Evolutionary conservation across 2,329 filamentous ascomycete species (phyloP).

Genomic region (Neocucurbitaria cava): DNA sequence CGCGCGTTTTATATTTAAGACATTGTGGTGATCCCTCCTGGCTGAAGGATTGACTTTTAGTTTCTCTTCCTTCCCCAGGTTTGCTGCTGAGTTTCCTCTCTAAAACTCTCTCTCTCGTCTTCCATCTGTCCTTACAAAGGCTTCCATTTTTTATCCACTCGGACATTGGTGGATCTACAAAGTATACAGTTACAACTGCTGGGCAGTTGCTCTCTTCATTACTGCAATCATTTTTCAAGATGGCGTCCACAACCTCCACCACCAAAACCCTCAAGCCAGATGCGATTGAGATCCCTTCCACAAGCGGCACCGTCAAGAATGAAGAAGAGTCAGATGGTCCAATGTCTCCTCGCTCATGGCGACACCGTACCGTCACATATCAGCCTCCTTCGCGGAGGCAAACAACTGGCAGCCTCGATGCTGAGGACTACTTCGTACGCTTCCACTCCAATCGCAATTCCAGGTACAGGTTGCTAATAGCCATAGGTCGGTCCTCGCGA

Average conservation of each 20-base stretch:
- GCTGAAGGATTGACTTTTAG: constrained; percentile 1
- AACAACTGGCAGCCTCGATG: constrained; percentile 40
- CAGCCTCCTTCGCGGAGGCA: constrained; percentile 37
- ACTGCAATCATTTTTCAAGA: constrained; percentile 13
- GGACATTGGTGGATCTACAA: not conserved
- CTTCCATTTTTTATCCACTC: not conserved
- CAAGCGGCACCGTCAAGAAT: constrained; percentile 17
- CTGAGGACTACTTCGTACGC: constrained; percentile 68
- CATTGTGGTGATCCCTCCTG: constrained; percentile 13
- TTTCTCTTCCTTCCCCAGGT: not conserved
- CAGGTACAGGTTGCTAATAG: constrained; percentile 12
- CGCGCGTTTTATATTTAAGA: constrained; percentile 22
- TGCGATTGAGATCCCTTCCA: constrained; percentile 39
- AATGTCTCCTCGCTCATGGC: constrained; percentile 44
- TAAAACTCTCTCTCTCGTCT: not conserved
- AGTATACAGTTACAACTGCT: constrained; percentile 29
- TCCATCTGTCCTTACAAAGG: constrained; percentile 7
- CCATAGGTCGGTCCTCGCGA: constrained; percentile 66
- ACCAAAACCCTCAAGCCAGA: constrained; percentile 39
- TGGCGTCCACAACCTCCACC: constrained; percentile 38
- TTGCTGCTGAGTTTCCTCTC: not conserved
- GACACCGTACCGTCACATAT: constrained; percentile 33
- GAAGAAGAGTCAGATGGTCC: constrained; percentile 27
- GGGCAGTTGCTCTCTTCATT: constrained; percentile 34
- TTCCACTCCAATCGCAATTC: constrained; percentile 4